These are phyloP conservation scores for Rhodotorula sp. DNA, from an alignment of 1,284 basidiomycete species.

Conservation along the genomic window DNA sequence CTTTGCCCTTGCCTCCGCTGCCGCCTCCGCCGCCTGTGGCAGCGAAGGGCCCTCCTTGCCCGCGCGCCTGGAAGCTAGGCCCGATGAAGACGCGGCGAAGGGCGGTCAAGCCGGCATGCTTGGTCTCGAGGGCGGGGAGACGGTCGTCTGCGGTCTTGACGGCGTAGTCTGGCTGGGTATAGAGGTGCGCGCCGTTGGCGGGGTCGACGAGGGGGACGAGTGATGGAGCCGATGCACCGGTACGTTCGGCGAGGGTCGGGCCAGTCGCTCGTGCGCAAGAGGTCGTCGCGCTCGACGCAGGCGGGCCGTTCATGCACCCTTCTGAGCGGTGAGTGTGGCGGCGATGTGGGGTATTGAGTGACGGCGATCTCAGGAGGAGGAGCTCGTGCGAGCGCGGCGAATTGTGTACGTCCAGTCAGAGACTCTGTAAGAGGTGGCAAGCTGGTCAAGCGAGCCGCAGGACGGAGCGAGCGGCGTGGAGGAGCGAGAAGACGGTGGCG, in stretches of 20 bases:
- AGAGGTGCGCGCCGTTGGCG: background rate
- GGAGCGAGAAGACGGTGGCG: no score
- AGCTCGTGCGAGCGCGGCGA: no score
- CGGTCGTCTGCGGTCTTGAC: slow-evolving; percentile 4
- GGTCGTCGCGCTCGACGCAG: slow-evolving; percentile 1
- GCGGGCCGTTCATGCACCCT: background rate
- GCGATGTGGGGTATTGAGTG: background rate
- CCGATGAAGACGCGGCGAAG: slow-evolving; percentile 34
- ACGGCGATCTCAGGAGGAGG: background rate
- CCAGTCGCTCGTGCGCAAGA: background rate
- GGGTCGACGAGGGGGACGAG: background rate
- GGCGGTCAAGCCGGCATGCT: slow-evolving; percentile 16
- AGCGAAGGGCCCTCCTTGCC: background rate
- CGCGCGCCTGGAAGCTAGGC: slow-evolving; percentile 1
- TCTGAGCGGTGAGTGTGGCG: background rate
- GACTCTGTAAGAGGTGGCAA: no score
- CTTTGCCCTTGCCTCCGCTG: background rate
- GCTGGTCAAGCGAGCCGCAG: no score
- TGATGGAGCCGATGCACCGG: background rate
- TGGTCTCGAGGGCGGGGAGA: slow-evolving; percentile 16
- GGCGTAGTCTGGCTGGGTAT: slow-evolving; percentile 10
- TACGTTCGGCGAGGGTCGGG: background rate
- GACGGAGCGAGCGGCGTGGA: no score
- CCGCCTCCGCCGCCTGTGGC: background rate
- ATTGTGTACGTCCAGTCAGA: no score